A percentile compares a stretch with the other conserved stretches of the same genome.
phyloP scores from a whole-genome alignment of 768 basidiomycete genomes.

The Rhizopogon roseolus region DNA sequence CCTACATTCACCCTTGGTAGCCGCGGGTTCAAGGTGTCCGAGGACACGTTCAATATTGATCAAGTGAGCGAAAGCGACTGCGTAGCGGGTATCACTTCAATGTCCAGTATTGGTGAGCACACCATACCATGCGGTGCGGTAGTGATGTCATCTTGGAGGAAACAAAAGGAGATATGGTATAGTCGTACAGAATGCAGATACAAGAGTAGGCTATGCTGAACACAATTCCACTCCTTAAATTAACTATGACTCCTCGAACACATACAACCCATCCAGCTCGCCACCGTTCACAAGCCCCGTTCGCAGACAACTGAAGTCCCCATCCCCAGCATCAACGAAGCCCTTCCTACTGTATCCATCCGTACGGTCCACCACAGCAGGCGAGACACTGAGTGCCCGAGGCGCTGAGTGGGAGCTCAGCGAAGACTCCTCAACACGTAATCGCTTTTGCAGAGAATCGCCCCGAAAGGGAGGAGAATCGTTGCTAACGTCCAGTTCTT shows the following conservation, averaged over 20 bases:
- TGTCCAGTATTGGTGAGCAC: background rate
- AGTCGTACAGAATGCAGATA: conserved; percentile 5
- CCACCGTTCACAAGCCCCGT: conserved; percentile 25
- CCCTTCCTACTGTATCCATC: background rate
- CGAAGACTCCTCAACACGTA: conserved; percentile 18
- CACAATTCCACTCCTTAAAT: conserved; percentile 1
- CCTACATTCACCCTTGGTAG: too few species aligned
- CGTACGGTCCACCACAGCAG: background rate
- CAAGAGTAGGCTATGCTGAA: conserved; percentile 1
- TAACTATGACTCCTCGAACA: conserved; percentile 17
- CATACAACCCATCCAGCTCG: conserved; percentile 26
- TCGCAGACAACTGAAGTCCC: conserved; percentile 9
- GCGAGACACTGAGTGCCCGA: conserved; percentile 12
- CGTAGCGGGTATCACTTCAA: conserved; percentile 30
- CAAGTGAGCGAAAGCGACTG: conserved; percentile 25
- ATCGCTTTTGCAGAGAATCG: conserved; percentile 17
- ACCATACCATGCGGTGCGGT: background rate
- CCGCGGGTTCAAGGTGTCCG: too few species aligned
- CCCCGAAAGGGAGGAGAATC: conserved; percentile 10
- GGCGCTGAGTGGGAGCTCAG: conserved; percentile 1
- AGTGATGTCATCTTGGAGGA: background rate
- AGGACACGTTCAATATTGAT: too few species aligned
- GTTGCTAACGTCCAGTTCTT: conserved; percentile 35
- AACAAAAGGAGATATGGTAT: conserved; percentile 2
- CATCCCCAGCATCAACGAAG: conserved; percentile 11